Evolutionary conservation across 192 early-diverging fungal species (phyloP).

Genomic region (Gaertneriomyces semiglobifer): DNA sequence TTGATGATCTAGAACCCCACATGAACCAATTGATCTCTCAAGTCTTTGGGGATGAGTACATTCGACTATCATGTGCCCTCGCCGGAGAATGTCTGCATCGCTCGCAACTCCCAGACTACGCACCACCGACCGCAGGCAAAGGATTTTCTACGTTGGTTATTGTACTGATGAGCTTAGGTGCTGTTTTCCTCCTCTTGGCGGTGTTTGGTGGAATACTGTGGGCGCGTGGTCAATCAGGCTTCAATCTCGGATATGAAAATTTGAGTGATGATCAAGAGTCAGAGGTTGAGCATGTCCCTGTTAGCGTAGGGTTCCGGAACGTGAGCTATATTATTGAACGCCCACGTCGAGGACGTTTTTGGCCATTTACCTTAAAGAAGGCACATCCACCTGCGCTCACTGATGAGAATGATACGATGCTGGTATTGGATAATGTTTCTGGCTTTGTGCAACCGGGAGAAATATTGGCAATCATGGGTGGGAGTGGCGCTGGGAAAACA

Average conservation of each 20-base stretch:
- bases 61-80: constrained; percentile 67
- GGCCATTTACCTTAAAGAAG: neutral
- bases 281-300: constrained; percentile 55
- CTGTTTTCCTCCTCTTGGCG: constrained; percentile 36
- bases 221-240: constrained; percentile 15
- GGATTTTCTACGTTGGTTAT: constrained; percentile 42
- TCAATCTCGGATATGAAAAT: neutral
- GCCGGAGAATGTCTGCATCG: constrained; percentile 87
- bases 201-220: constrained; percentile 32
- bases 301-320: constrained; percentile 63
- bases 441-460: constrained; percentile 80
- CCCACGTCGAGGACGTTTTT: neutral
- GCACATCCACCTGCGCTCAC: neutral
- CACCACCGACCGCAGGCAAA: constrained; percentile 17
- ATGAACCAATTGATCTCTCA: constrained; percentile 79
- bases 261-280: constrained; percentile 5
- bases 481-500: constrained; percentile 88
- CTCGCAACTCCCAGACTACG: constrained; percentile 74
- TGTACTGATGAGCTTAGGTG: constrained; percentile 41
- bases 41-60: constrained; percentile 80
- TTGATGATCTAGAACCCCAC: constrained; percentile 54
- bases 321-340: constrained; percentile 52
- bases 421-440: constrained; percentile 63
- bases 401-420: constrained; percentile 31
- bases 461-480: constrained; percentile 90